A percentile compares a stretch with the other conserved stretches of the same genome.
phyloP scores from a whole-genome alignment of 495 filamentous ascomycete species.

The Aspergillus hancockii region DNA sequence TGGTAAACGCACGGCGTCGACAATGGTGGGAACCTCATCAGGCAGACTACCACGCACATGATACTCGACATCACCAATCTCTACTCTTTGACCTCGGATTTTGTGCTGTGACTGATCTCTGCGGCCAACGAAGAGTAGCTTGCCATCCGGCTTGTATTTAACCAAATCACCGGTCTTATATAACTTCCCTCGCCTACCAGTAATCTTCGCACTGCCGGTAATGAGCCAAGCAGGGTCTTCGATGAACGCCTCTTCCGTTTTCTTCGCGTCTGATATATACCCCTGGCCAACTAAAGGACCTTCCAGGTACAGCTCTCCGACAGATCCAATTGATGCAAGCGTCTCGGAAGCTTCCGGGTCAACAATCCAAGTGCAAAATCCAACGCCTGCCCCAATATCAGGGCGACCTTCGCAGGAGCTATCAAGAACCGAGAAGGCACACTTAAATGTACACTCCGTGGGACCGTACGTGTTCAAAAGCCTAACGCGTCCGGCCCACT shows the following conservation, averaged over 20 bases:
- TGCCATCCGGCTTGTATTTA: slow-evolving; percentile 38
- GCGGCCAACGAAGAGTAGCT: slow-evolving; percentile 48
- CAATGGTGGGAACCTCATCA: neutral
- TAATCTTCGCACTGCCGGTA: slow-evolving; percentile 5
- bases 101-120: slow-evolving; percentile 54
- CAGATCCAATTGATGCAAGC: neutral
- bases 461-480: neutral
- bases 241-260: slow-evolving; percentile 34
- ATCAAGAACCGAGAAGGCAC: neutral
- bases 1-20: slow-evolving; percentile 3
- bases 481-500: neutral
- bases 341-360: neutral
- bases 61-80: slow-evolving; percentile 43
- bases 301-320: neutral
- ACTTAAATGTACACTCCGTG: neutral
- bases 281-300: neutral
- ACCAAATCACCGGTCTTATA: slow-evolving; percentile 43
- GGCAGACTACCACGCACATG: neutral
- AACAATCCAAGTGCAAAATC: neutral
- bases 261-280: slow-evolving; percentile 16
- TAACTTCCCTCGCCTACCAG: slow-evolving; percentile 22
- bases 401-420: neutral
- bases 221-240: slow-evolving; percentile 32
- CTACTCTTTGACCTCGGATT: slow-evolving; percentile 52
- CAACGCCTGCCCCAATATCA: neutral